phyloP scores from a whole-genome alignment of 306 rosid genomes.

The Mimosa pudica region DNA sequence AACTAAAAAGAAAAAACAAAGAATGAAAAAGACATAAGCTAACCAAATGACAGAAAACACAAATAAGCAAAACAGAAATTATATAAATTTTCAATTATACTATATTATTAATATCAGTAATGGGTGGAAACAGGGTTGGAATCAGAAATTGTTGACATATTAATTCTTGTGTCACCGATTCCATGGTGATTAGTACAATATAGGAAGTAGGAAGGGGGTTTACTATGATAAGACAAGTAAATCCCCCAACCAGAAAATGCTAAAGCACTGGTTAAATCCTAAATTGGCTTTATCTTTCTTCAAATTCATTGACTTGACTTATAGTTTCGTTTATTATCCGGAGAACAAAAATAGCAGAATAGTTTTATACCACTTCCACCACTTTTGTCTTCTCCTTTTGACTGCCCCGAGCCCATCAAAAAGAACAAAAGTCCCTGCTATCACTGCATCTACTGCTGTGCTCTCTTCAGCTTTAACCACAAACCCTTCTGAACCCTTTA shows the following conservation, averaged over 20 bases:
- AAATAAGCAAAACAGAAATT: background rate
- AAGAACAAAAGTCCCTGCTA: conserved; percentile 30
- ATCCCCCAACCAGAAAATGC: background rate
- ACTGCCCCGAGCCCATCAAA: conserved; percentile 17
- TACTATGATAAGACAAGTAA: background rate
- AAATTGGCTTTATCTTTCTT: background rate
- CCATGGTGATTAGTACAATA: conserved; percentile 24
- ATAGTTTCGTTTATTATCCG: background rate
- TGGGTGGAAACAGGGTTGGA: conserved; percentile 31
- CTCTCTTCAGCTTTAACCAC: conserved; percentile 14
- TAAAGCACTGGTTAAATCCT: background rate
- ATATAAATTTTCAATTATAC: background rate
- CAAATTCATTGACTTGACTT: background rate
- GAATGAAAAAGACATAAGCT: background rate
- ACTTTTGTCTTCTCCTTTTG: background rate
- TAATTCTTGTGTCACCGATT: conserved; percentile 21
- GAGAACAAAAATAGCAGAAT: conserved; percentile 1
- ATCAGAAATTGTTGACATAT: conserved; percentile 1
- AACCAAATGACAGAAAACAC: background rate
- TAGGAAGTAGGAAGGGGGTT: too few species aligned
- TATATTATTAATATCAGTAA: conserved; percentile 15
- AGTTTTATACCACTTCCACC: conserved; percentile 11
- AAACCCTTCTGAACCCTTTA: background rate
- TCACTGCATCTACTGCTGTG: conserved; percentile 3
- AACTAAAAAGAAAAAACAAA: too few species aligned